Evolutionary conservation across 2,329 filamentous ascomycete species (phyloP).

Genomic region (Metarhizium sp.): DNA sequence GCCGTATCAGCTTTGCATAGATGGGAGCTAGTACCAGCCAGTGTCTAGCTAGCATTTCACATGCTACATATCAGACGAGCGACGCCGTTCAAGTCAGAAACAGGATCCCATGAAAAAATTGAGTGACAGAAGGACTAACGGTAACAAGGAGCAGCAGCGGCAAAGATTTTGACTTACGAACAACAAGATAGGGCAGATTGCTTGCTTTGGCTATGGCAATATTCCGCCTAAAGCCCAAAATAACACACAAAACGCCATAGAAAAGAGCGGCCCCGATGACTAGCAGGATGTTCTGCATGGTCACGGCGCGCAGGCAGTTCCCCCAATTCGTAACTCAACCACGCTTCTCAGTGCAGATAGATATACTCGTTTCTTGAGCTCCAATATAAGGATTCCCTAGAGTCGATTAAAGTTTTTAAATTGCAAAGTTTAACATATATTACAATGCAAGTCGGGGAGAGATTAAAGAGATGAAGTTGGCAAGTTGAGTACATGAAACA

Average conservation of each 20-base stretch:
- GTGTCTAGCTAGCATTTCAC: conserved; percentile 1
- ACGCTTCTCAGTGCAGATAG: neutral
- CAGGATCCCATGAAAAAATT: neutral
- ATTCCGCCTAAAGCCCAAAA: conserved; percentile 31
- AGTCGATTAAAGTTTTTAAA: too few relatives aligned
- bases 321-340: neutral
- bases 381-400: too few relatives aligned
- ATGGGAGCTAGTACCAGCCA: conserved; percentile 34
- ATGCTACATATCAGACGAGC: conserved; percentile 1
- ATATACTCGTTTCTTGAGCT: neutral
- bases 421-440: neutral
- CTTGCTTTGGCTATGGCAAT: conserved; percentile 40
- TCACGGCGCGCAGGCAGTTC: neutral
- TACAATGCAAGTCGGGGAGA: neutral
- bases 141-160: neutral
- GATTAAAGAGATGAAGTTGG: neutral
- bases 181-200: conserved; percentile 42
- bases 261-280: conserved; percentile 22
- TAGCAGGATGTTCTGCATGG: conserved; percentile 25
- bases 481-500: neutral
- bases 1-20: conserved; percentile 46
- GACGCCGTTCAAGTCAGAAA: neutral
- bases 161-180: conserved; percentile 33
- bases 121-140: neutral
- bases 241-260: conserved; percentile 22